Evolutionary conservation across 1,139 yeast species (phyloP).

Genomic region (Protomyces gravidus): DNA sequence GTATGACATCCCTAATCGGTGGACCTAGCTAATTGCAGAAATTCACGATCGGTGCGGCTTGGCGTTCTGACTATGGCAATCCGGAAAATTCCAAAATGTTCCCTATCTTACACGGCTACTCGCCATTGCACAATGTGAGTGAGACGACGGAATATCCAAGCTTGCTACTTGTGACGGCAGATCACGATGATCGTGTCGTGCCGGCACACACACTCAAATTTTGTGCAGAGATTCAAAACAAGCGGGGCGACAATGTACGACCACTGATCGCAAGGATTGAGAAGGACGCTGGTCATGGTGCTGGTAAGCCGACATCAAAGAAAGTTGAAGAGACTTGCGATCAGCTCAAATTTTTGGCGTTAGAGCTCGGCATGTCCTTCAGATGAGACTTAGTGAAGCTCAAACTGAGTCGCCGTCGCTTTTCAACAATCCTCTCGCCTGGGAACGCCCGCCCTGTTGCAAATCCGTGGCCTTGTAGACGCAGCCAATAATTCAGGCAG

Average conservation of each 20-base stretch:
- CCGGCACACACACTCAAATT: slow-evolving; percentile 26
- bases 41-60: slow-evolving; percentile 26
- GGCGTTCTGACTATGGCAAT: slow-evolving; percentile 19
- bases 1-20: neutral
- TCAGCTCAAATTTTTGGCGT: slow-evolving; percentile 16
- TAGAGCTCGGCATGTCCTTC: slow-evolving; percentile 29
- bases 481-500: too few species aligned
- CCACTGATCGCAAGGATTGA: slow-evolving; percentile 22
- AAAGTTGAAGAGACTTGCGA: slow-evolving; percentile 26
- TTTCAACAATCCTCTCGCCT: too few species aligned
- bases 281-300: slow-evolving; percentile 25
- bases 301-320: slow-evolving; percentile 23
- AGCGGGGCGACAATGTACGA: slow-evolving; percentile 1
- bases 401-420: too few species aligned
- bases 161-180: slow-evolving; percentile 21
- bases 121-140: slow-evolving; percentile 25
- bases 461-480: too few species aligned
- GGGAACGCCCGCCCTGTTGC: too few species aligned
- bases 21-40: neutral
- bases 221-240: slow-evolving; percentile 21
- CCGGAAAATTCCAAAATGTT: slow-evolving; percentile 16
- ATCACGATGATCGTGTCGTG: slow-evolving; percentile 25
- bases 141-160: slow-evolving; percentile 13
- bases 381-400: slow-evolving; percentile 15
- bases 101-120: slow-evolving; percentile 12